Evolutionary conservation across 192 early-diverging fungal species (phyloP).

Genomic region (Entrophospora sp.): DNA sequence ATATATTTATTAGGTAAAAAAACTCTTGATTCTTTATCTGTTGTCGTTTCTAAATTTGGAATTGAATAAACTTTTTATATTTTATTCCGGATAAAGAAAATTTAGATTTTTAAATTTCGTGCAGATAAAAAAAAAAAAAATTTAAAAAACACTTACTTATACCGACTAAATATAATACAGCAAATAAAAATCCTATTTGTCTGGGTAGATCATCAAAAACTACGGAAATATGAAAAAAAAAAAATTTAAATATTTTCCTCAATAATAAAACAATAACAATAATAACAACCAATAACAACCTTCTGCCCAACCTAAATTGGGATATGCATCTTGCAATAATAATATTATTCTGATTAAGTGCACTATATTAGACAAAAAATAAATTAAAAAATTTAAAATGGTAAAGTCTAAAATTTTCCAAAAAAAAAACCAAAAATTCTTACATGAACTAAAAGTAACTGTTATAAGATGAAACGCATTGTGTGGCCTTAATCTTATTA

Average conservation of each 20-base stretch:
- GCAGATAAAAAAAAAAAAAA: neutral
- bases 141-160: neutral
- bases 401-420: no score
- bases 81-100: no score
- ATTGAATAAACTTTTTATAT: neutral
- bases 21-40: neutral
- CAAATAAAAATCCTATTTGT: neutral
- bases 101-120: no score
- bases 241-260: neutral
- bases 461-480: conserved; percentile 9
- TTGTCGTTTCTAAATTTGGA: neutral
- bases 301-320: neutral
- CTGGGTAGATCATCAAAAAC: neutral
- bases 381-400: no score
- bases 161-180: neutral
- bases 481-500: neutral
- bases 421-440: no score
- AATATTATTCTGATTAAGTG: neutral
- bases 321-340: neutral
- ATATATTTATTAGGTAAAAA: neutral
- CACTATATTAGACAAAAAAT: no score
- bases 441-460: neutral
- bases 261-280: neutral
- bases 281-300: neutral
- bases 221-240: neutral